Conservation (phyloP, 202 grass and related monocot species). For the Zoysia matrella region DNA sequence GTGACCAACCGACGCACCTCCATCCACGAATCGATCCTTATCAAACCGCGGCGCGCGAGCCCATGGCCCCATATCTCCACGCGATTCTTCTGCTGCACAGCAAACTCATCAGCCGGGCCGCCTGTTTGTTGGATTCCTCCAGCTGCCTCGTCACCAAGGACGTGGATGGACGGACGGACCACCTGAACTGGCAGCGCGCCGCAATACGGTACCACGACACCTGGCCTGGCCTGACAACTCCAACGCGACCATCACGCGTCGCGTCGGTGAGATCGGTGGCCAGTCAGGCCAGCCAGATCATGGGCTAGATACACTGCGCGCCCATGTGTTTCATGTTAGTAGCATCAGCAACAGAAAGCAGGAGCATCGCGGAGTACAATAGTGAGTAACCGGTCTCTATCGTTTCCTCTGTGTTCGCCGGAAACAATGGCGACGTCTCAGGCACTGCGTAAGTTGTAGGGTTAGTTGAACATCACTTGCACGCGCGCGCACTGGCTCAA, state of each 20-base stretch:
- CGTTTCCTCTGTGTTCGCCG: neutral
- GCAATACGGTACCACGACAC: neutral
- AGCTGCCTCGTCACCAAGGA: neutral
- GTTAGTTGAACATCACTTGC: conserved; percentile 18
- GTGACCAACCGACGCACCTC: conserved; percentile 1
- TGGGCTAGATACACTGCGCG: neutral
- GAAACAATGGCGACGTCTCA: neutral
- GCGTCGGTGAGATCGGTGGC: neutral
- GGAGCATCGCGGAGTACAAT: neutral
- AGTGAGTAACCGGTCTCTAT: neutral
- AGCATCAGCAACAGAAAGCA: neutral
- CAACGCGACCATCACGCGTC: neutral
- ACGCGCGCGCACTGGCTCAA: neutral
- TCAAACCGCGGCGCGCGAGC: neutral
- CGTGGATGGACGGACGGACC: neutral
- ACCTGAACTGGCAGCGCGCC: neutral
- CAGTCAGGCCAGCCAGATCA: neutral
- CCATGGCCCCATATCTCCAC: neutral
- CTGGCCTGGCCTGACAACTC: neutral
- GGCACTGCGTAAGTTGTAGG: neutral
- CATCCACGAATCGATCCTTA: neutral
- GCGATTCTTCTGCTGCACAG: conserved; percentile 10
- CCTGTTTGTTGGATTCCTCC: neutral
- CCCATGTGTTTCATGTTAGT: neutral
- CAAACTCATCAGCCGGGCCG: neutral